Evolutionary conservation across 352 stramenopile genomes (phyloP).

Genomic region (Phytophthora meadii): DNA sequence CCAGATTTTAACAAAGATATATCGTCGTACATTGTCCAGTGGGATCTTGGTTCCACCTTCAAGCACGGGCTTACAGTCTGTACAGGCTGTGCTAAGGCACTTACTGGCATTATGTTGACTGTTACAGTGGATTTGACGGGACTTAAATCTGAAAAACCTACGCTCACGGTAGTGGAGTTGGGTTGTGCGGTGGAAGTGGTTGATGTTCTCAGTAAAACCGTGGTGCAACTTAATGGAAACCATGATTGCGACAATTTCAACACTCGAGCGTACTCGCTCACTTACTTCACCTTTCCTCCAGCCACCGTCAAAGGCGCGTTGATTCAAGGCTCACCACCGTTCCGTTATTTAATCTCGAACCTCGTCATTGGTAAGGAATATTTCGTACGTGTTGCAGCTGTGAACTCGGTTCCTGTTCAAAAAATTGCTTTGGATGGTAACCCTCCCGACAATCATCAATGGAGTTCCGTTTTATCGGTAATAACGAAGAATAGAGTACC

Average conservation of each 20-base stretch:
- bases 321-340: constrained; percentile 86
- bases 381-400: constrained; percentile 92
- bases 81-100: constrained; percentile 44
- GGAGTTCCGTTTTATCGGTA: constrained; percentile 81
- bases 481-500: constrained; percentile 90
- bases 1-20: constrained; percentile 89
- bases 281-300: constrained; percentile 65
- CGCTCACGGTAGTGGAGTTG: constrained; percentile 61
- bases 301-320: constrained; percentile 56
- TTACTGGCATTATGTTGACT: constrained; percentile 48
- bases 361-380: constrained; percentile 83
- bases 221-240: constrained; percentile 27
- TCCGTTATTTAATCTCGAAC: constrained; percentile 74
- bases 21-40: constrained; percentile 91
- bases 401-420: constrained; percentile 91
- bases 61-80: constrained; percentile 72
- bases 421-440: constrained; percentile 79
- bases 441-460: constrained; percentile 92
- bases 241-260: constrained; percentile 61
- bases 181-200: constrained; percentile 54
- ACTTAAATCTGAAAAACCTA: constrained; percentile 26
- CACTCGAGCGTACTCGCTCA: constrained; percentile 52
- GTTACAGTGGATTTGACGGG: constrained; percentile 29
- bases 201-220: constrained; percentile 25
- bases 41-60: constrained; percentile 79